Percentiles rank a stretch among this genome's conserved stretches.
Conservation (phyloP, 2,329 filamentous ascomycete genomes). For the Aspergillus aculeatinus region DNA sequence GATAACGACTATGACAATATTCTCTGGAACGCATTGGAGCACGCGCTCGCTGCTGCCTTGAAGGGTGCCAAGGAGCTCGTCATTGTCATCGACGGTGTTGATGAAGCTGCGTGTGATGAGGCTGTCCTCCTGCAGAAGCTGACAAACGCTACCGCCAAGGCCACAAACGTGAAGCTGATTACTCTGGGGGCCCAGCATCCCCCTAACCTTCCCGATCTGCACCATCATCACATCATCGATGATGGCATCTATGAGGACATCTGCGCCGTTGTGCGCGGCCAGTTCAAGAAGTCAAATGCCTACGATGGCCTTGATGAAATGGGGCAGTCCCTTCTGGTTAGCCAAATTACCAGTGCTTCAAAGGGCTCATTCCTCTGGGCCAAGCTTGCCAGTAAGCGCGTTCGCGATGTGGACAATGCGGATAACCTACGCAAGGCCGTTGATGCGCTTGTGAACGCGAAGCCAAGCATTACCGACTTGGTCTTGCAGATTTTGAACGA, state of each 20-base stretch:
- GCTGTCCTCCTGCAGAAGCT: slow-evolving; percentile 30
- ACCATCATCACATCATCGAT: slow-evolving; percentile 27
- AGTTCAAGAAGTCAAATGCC: slow-evolving; percentile 15
- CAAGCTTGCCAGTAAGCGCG: slow-evolving; percentile 35
- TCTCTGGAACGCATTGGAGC: slow-evolving; percentile 36
- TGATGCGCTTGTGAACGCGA: slow-evolving; percentile 27
- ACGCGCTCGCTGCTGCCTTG: slow-evolving; percentile 28
- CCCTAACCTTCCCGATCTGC: slow-evolving; percentile 9
- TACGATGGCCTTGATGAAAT: slow-evolving; percentile 27
- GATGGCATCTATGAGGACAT: slow-evolving; percentile 41
- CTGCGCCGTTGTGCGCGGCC: slow-evolving; percentile 31
- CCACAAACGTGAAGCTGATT: slow-evolving; percentile 31
- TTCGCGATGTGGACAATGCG: slow-evolving; percentile 26
- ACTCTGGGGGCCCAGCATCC: slow-evolving; percentile 29
- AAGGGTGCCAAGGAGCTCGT: slow-evolving; percentile 36
- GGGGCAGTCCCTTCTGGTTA: slow-evolving; percentile 34
- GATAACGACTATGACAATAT: slow-evolving; percentile 35
- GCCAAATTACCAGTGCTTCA: slow-evolving; percentile 34
- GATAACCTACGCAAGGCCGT: slow-evolving; percentile 31
- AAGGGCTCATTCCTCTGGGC: slow-evolving; percentile 43
- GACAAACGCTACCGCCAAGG: slow-evolving; percentile 21
- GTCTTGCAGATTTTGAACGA: slow-evolving; percentile 27
- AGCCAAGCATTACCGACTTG: slow-evolving; percentile 33
- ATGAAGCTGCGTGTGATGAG: slow-evolving; percentile 36
- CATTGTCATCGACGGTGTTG: slow-evolving; percentile 41